A percentile compares a stretch with the other conserved stretches of the same genome.
Conservation (phyloP, 768 basidiomycete genomes). For the Lactarius hengduanensis region DNA sequence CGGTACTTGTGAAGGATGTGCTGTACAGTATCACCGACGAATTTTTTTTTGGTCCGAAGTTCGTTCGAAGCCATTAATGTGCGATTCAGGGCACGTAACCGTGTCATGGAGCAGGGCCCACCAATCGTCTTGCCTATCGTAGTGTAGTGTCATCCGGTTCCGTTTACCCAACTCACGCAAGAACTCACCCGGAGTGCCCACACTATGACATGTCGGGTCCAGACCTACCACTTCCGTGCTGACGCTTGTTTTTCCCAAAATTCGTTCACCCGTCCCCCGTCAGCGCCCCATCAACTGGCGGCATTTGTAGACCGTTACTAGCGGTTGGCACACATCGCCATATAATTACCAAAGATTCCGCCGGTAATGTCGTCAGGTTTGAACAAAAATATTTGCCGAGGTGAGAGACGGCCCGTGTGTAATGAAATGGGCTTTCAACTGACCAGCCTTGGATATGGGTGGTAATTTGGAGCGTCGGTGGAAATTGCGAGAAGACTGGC, state of each 20-base stretch:
- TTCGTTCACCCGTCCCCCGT: neutral
- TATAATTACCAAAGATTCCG: slow-evolving; percentile 1
- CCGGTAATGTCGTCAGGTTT: slow-evolving; percentile 19
- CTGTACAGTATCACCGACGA: slow-evolving; percentile 7
- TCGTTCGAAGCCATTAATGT: slow-evolving; percentile 7
- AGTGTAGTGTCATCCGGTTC: neutral
- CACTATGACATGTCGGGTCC: slow-evolving; percentile 7
- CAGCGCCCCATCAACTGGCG: neutral
- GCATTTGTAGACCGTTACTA: neutral
- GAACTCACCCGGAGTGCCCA: neutral
- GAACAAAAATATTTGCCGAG: slow-evolving; percentile 4
- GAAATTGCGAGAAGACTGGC: slow-evolving; percentile 18
- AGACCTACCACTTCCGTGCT: slow-evolving; percentile 4
- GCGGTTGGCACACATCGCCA: neutral
- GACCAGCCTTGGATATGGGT: slow-evolving; percentile 14
- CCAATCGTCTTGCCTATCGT: slow-evolving; percentile 10
- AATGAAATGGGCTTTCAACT: slow-evolving; percentile 14
- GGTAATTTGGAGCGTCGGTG: slow-evolving; percentile 15
- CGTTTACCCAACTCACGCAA: no score
- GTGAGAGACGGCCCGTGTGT: slow-evolving; percentile 13
- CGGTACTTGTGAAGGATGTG: slow-evolving; percentile 38
- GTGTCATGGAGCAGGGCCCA: neutral
- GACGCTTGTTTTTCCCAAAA: neutral
- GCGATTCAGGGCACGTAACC: slow-evolving; percentile 7
- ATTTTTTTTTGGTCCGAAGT: neutral